Percentiles rank a stretch among this genome's conserved stretches.
These are phyloP conservation scores for Debaryomyces prosopidis DNA, from an alignment of 805 yeast species.

Conservation along the genomic window DNA sequence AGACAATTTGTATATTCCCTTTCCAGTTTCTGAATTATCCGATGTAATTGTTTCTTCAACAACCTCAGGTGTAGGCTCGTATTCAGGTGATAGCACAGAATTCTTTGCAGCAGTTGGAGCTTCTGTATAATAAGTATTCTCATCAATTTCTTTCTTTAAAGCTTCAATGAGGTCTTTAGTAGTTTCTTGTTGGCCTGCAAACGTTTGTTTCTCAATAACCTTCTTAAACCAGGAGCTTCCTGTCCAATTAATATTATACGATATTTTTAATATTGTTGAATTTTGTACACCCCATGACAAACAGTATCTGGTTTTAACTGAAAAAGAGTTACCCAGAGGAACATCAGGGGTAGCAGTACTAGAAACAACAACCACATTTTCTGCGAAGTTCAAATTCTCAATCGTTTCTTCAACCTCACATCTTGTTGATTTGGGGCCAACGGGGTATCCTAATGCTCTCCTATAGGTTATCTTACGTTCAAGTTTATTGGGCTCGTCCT, in stretches of 20 bases:
- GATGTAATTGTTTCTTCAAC: conserved; percentile 1
- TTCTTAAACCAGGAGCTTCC: conserved; percentile 91
- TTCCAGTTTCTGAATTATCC: neutral
- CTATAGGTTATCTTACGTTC: conserved; percentile 63
- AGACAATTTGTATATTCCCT: neutral
- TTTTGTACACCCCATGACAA: conserved; percentile 74
- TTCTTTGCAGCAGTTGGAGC: conserved; percentile 15
- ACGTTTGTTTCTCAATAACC: conserved; percentile 82
- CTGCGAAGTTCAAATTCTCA: conserved; percentile 52
- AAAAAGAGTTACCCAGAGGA: conserved; percentile 85
- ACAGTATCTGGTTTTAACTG: conserved; percentile 69
- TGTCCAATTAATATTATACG: conserved; percentile 85
- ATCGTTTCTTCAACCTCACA: conserved; percentile 66
- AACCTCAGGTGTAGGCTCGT: neutral
- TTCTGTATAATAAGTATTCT: conserved; percentile 18
- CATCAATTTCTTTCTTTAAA: conserved; percentile 31
- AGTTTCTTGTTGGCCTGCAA: conserved; percentile 73
- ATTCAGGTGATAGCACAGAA: neutral
- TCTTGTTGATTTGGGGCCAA: conserved; percentile 91
- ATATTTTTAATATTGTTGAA: conserved; percentile 57
- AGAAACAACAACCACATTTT: conserved; percentile 59
- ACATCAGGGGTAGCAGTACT: conserved; percentile 86
- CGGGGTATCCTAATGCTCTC: conserved; percentile 73
- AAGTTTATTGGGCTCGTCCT: conserved; percentile 38
- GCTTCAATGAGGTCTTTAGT: conserved; percentile 49